Evolutionary conservation across 2,329 filamentous ascomycete genomes (phyloP).

Genomic region (Phyllosticta capitalensis): DNA sequence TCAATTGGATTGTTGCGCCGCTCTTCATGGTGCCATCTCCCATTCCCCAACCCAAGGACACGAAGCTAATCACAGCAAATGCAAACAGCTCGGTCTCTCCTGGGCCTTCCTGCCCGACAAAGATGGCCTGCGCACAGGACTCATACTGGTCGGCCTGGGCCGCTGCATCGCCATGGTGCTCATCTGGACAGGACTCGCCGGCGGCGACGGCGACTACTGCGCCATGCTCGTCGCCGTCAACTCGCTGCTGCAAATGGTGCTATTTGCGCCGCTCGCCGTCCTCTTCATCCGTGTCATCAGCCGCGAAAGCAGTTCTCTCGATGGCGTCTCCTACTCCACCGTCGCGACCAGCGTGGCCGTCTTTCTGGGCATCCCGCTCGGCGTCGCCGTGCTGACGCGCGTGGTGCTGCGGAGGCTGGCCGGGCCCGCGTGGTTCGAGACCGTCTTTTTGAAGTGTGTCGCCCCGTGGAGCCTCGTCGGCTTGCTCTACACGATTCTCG

Average conservation of each 20-base stretch:
- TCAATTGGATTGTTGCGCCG: constrained; percentile 79
- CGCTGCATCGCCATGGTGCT: constrained; percentile 84
- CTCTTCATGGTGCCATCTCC: constrained; percentile 58
- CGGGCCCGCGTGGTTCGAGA: constrained; percentile 54
- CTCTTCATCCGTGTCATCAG: constrained; percentile 58
- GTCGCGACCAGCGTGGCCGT: constrained; percentile 75
- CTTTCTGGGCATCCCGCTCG: constrained; percentile 69
- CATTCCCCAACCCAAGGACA: background rate
- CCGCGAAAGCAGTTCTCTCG: constrained; percentile 26
- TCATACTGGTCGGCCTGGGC: constrained; percentile 75
- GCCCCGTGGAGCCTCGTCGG: constrained; percentile 72
- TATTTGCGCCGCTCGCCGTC: constrained; percentile 38
- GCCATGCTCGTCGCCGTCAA: constrained; percentile 48
- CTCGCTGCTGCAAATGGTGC: constrained; percentile 38
- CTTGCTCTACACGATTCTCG: constrained; percentile 75
- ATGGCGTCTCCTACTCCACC: constrained; percentile 48
- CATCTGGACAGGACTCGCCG: constrained; percentile 71
- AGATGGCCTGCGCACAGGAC: constrained; percentile 46
- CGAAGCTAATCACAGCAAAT: constrained; percentile 27
- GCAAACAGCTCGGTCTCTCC: constrained; percentile 42
- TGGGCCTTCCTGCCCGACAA: constrained; percentile 46
- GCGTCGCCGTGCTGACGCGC: constrained; percentile 67
- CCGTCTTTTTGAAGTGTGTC: constrained; percentile 58
- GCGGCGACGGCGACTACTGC: constrained; percentile 73
- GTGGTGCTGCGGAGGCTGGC: constrained; percentile 48